Evolutionary conservation across 225 moss, liverwort and hornwort species (phyloP).

Genomic region (Thuidium tamariscinum): DNA sequence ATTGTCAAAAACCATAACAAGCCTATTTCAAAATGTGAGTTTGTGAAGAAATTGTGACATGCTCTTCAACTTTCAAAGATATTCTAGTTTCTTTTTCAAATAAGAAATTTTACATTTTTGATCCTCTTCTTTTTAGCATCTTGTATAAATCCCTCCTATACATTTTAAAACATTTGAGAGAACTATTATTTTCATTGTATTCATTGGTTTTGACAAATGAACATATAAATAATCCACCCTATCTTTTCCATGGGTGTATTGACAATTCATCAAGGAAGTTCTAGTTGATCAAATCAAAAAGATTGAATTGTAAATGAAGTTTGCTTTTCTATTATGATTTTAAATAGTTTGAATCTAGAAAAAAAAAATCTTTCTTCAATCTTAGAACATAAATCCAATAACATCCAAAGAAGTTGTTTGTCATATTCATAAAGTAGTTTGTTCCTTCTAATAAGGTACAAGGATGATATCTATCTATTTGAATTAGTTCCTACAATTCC

Average conservation of each 20-base stretch:
- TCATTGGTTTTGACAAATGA: not conserved
- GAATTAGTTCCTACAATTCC: no score
- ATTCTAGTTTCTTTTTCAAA: not conserved
- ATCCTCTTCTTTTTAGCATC: rapidly evolving
- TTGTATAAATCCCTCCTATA: not conserved
- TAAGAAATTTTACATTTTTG: not conserved
- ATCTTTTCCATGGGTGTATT: not conserved
- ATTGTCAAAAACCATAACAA: no score
- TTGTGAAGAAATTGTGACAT: not conserved
- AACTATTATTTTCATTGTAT: not conserved
- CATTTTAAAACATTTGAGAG: not conserved
- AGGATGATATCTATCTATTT: no score
- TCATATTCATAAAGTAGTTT: no score
- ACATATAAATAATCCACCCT: no score
- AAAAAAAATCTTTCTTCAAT: no score
- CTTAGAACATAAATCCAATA: no score
- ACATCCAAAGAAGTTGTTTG: no score
- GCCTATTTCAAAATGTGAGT: not conserved
- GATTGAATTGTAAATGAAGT: not conserved
- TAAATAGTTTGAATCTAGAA: no score
- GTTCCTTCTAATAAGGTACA: no score
- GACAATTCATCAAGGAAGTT: not conserved
- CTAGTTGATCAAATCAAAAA: not conserved
- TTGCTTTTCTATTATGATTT: no score
- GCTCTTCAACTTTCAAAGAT: rapidly evolving